Evolutionary conservation across 1,284 basidiomycete genomes (phyloP), one percentile per base, ranked within the genome.

Genomic region (Sanghuangporus weigelae): DNA sequence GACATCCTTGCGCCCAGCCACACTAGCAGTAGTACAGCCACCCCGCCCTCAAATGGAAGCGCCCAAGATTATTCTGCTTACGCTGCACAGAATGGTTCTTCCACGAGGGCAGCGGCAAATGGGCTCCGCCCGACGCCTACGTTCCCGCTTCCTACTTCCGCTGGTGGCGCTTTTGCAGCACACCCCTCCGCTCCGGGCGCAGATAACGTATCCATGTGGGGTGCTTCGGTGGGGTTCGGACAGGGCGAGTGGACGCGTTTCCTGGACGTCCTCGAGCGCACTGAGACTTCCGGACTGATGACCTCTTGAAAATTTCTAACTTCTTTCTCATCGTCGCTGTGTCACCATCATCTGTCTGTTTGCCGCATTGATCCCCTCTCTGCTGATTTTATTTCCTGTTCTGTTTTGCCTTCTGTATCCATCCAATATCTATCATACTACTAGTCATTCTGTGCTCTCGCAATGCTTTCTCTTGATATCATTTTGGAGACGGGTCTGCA

Each of bases 181-280:
- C 23, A 51, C 38, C 19, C 39, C 58, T 10, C 49, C 14, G 55
- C 70, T 42, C 72, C 73, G 59, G 68, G 72, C 3, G 71, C 74
- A 42, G 74, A 75, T 60, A 76, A 76, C 64, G 69, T 70, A 60
- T 71, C 72, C 59, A 73, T 77, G 72, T 79, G 77, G 77, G 76
- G 76, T 54, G 73, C 76, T 56, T 74, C 74, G 42, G 72, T 77
- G 48, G 77, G 77, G 40, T 77, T 79, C 51, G 76, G 72, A 55
- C 70, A 74, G 60, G 73, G 72, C 49, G 76, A 77, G 69, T 78
- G 80, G 80, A 71, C 75, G 59, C 75, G 75, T 64, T 81, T 83
- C 67, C 70, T 81, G 66, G 75, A 79, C 65, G 79, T 75, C 40
- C 77, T 81, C 73, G 78, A 79, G 67, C 74, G 76, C 10, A 73